Percentiles rank a stretch among this genome's conserved stretches.
These are phyloP conservation scores for Gossypium herbaceum DNA, from an alignment of 345 rosid species.

Conservation along the genomic window DNA sequence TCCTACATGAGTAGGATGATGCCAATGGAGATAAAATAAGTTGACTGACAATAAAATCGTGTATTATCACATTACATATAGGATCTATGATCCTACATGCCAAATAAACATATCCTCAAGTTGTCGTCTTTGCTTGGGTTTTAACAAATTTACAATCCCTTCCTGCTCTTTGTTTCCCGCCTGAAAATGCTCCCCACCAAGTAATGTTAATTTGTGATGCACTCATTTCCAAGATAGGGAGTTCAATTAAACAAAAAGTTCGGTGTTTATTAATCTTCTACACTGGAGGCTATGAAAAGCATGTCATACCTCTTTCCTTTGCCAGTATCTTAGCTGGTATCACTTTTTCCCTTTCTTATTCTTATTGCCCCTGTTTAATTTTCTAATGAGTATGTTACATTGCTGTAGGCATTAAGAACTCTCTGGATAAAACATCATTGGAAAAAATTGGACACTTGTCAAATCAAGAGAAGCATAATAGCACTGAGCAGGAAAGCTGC, in stretches of 20 bases:
- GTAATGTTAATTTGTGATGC: background rate
- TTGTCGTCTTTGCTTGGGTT: background rate
- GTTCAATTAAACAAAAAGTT: background rate
- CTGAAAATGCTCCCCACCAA: background rate
- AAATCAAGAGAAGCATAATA: constrained; percentile 44
- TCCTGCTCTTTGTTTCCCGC: background rate
- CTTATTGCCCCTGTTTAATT: background rate
- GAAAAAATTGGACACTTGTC: constrained; percentile 37
- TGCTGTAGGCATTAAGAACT: constrained; percentile 45
- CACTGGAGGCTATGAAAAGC: background rate
- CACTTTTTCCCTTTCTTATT: background rate
- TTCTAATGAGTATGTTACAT: constrained; percentile 12
- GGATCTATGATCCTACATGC: background rate
- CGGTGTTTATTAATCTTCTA: background rate
- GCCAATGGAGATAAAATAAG: background rate
- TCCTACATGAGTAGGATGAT: background rate
- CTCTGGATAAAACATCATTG: constrained; percentile 33
- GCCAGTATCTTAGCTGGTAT: background rate
- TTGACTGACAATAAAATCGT: background rate
- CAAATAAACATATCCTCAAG: background rate
- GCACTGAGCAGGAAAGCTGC: constrained; percentile 63
- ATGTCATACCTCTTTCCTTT: background rate
- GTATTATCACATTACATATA: background rate
- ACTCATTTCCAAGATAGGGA: background rate
- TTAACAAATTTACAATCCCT: background rate